These are phyloP conservation scores for Talaromyces sp. DNA, from an alignment of 2,329 filamentous ascomycete species.

Conservation along the genomic window DNA sequence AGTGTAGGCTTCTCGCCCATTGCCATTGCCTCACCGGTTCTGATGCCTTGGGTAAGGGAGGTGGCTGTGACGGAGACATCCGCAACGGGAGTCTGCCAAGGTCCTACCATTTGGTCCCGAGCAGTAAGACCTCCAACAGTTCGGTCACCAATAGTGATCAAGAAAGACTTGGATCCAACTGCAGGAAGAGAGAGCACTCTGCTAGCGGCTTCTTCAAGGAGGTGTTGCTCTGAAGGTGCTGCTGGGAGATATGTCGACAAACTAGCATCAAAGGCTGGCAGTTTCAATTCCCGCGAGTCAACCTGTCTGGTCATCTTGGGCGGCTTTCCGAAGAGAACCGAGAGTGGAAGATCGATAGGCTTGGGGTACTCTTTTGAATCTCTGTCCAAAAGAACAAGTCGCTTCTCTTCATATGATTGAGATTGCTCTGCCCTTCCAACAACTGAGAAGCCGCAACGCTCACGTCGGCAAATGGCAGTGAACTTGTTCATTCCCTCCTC, in stretches of 20 bases:
- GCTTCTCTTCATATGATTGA: conserved; percentile 62
- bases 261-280: conserved; percentile 73
- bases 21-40: conserved; percentile 91
- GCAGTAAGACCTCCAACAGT: conserved; percentile 85
- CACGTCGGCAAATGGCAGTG: conserved; percentile 68
- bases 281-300: conserved; percentile 63
- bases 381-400: conserved; percentile 76
- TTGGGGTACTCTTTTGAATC: conserved; percentile 71
- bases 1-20: conserved; percentile 92
- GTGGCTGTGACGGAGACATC: conserved; percentile 92
- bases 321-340: conserved; percentile 81
- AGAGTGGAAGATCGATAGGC: conserved; percentile 87
- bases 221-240: conserved; percentile 46
- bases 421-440: conserved; percentile 73
- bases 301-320: conserved; percentile 78
- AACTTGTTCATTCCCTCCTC: conserved; percentile 73
- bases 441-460: conserved; percentile 88
- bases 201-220: conserved; percentile 69
- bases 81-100: conserved; percentile 91
- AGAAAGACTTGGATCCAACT: conserved; percentile 94
- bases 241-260: conserved; percentile 66
- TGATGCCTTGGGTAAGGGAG: conserved; percentile 69
- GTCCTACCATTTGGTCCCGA: conserved; percentile 92
- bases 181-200: conserved; percentile 80
- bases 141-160: conserved; percentile 94